Evolutionary conservation across 768 basidiomycete species (phyloP), one percentile per base, ranked within the genome.

Genomic region (Coprinopsis cinerea): DNA sequence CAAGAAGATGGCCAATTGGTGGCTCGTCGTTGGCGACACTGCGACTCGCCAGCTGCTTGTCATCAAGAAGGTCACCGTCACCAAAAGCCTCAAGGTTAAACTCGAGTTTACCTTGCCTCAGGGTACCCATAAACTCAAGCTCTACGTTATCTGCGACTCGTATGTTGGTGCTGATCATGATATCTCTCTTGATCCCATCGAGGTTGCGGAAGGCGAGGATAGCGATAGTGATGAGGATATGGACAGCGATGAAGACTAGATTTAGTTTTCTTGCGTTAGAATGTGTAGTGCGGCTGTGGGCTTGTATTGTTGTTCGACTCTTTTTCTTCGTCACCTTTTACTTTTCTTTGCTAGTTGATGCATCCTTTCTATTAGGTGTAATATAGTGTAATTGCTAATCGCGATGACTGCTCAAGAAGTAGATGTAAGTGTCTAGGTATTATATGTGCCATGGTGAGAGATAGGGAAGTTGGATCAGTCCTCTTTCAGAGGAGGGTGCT

Each of bases 1-100:
- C 47, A 86, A 85, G 67, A 97, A 97, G 74, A 79, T 92, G 66
- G 82, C 88, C 49, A 93, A 92, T 60, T 98, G 94, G 95, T 98
- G 94, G 94, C 77, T 97, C 27, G 93, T 98, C 41, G 76, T 97
- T 11, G 92, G 92, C n/a, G 88, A 94, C 46, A 75, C 85, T 4
- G 72, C 72, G 27, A 83, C 80, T n/a, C 80, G 83, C 30, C 87
- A 92, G 57, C 72, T 99, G 11, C 83, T 92, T 3, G 73, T 90
- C 68, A 72, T 83, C 69, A 95, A 96, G 72, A 85, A 85, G 36
- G 90, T 97, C 25, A 95, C 95, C 0, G 80, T 92, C 75, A 89
- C 75, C 81, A 94, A 78, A 72, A 84, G 64, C 56, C 77, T 97
- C n/a, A 70, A 72, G 15, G 85, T 88, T 53, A 92, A 92, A 60